Base-by-base conservation (phyloP, 805 yeast species). In the Candida multigemmis region DNA sequence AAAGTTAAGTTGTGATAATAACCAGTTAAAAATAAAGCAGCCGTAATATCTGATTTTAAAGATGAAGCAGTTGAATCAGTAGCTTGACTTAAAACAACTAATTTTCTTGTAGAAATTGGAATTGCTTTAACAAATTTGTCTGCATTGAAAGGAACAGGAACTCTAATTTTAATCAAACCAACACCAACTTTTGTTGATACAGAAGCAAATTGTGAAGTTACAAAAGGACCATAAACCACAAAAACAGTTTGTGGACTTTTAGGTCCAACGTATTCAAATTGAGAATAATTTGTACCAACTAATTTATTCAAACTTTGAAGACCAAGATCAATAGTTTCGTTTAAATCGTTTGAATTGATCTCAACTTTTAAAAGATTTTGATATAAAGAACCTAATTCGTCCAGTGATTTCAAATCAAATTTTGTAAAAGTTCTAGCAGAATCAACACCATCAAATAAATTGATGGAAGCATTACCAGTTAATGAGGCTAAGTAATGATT, bases 361-460 rank as follows among this genome's bases (percentile, higher is more conserved):
- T 43, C 37, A 8, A 49, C 40, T 5, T 45, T 27, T 27, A 46
- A 45, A 39, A 75, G 53, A 22, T 55, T 41, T 25, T 50, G 46
- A 42, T 63, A 64, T 28, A 59, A 42, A 6, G 42, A 32, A 23
- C 62, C 56, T 27, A 74, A 39, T 10, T 63, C 50, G 9, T 54
- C 62, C n/a, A 65, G 50, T 6, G 70, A 49, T 31, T 65, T 44
- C 28, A 65, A 61, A 29, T 62, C 53, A 35, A 64, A 59, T 31
- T 62, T 67, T 37, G 68, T 57, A 49, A 54, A 63, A 28, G 70
- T 65, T 35, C 69, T 71, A 32, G 71, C 47, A 32, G 71, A 76
- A 27, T 74, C 67, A 9, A 81, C 64, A 18, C 96, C 96, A 50
- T 87, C 96, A 48, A 78, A 84, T 35, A 84, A 62, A 51, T 82